Evolutionary conservation across 2,329 filamentous ascomycete genomes (phyloP).

Genomic region (Aureobasidium leucospermi): DNA sequence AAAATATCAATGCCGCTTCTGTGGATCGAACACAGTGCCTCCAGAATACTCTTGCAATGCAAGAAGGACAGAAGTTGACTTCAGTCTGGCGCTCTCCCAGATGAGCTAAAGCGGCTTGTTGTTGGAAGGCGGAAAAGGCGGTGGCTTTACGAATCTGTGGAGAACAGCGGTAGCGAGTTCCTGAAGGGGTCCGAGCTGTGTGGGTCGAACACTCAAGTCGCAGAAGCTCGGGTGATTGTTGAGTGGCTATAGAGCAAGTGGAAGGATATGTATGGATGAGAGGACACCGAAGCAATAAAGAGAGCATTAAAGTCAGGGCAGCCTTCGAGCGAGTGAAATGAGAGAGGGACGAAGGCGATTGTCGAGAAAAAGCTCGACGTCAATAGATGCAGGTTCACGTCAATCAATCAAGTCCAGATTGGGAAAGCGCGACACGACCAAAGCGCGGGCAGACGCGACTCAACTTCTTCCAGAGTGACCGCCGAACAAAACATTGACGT

Average conservation of each 20-base stretch:
- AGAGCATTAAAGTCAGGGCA: not conserved
- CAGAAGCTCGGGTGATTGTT: too few species aligned
- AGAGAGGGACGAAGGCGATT: not conserved
- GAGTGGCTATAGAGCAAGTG: too few species aligned
- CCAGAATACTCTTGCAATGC: slow-evolving; percentile 2
- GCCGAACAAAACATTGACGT: slow-evolving; percentile 1
- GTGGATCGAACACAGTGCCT: slow-evolving; percentile 16
- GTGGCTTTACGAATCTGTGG: not conserved
- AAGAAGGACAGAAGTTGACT: slow-evolving; percentile 8
- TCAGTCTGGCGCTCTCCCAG: slow-evolving; percentile 17
- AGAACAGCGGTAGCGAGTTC: not conserved
- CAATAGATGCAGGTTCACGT: not conserved
- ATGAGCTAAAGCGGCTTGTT: slow-evolving; percentile 14
- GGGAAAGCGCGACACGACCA: not conserved
- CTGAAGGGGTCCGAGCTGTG: not conserved
- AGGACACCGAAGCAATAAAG: too few species aligned
- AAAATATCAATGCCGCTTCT: slow-evolving; percentile 13
- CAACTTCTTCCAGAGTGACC: not conserved
- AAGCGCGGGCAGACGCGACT: not conserved
- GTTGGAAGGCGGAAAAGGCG: not conserved
- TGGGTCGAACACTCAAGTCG: not conserved
- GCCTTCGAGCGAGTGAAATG: not conserved
- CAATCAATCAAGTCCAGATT: not conserved
- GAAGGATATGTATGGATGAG: too few species aligned
- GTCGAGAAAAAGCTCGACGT: not conserved